Evolutionary conservation across 2,329 filamentous ascomycete species (phyloP), one percentile per base, ranked within the genome.

Genomic region (Tolypocladium inflatum): DNA sequence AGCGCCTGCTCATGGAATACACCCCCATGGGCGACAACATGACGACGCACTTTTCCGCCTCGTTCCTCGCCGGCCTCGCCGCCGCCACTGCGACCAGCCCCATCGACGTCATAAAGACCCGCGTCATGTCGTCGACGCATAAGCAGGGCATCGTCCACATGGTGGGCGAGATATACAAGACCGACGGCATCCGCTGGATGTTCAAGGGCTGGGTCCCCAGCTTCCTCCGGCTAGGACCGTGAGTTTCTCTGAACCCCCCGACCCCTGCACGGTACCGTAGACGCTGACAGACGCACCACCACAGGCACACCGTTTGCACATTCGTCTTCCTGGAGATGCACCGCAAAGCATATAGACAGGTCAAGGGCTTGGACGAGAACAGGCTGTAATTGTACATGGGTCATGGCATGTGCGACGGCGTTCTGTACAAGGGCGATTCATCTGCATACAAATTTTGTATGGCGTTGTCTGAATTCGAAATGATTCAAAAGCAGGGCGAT

Each of bases 161-260:
- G 26, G 73, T 95, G 57, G 74, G 76, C 48, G 84, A 89, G 51
- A 85, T 92, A 38, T 89, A 86, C 63, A 80, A 77, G 57, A 76
- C 81, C 21, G 89, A 95, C 68, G 91, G 91, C 2, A 71, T 89
- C 55, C 74, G 80, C 51, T 96, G 91, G 91, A 87, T 93, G 81
- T 95, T 95, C 74, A 89, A 90, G 72, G 91, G 91, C 60, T 95
- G 90, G 90, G 85, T 92, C 53, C 91, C 91, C n/a, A 85, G 82
- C 64, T 87, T 87, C 68, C 75, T 87, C 62, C 74, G 85, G 59
- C 73, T 88, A 55, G 84, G 84, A 67, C 84, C 84, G 78, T 84
- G 73, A 74, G 81, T 79, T 33, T 53, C 37, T 42, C 57, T 52
- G 38, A 21, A 26, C 41, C 26, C 19, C 26, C 48, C 35, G 48